Evolutionary conservation across 2,329 filamentous ascomycete genomes (phyloP).

Genomic region (Colletotrichum aenigma): DNA sequence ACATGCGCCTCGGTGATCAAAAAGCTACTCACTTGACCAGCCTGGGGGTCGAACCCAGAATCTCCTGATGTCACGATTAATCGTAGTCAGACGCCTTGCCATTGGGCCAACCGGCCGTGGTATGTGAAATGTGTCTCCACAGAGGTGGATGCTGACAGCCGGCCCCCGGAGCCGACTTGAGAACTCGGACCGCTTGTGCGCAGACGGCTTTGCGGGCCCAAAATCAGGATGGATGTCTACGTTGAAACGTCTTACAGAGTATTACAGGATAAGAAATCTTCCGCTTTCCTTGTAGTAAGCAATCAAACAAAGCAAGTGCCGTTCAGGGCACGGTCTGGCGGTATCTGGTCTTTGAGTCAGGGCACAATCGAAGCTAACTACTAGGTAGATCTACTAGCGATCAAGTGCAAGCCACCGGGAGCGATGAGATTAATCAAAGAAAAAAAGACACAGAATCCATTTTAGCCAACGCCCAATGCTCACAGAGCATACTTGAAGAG

Average conservation of each 20-base stretch:
- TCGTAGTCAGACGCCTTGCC: slow-evolving; percentile 49
- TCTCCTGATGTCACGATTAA: slow-evolving; percentile 1
- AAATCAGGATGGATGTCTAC: background rate
- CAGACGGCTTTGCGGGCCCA: background rate
- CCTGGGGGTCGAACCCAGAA: slow-evolving; percentile 21
- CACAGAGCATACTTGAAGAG: slow-evolving; percentile 33
- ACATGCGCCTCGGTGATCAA: background rate
- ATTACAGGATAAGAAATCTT: background rate
- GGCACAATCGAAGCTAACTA: background rate
- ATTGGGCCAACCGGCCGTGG: slow-evolving; percentile 34
- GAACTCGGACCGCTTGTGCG: background rate
- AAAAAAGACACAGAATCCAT: background rate
- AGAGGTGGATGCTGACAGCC: background rate
- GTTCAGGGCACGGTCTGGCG: background rate
- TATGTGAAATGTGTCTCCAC: background rate
- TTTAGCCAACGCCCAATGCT: background rate
- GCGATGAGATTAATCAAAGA: background rate
- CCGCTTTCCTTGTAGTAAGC: background rate
- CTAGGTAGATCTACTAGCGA: background rate
- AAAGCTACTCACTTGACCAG: background rate
- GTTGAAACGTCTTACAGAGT: background rate
- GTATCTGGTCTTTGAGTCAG: background rate
- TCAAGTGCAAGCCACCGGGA: background rate
- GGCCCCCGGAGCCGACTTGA: fast-evolving
- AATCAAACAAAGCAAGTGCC: fast-evolving